Percentiles rank a stretch among this genome's conserved stretches.
These are phyloP conservation scores for Schoenoplectus triqueter DNA, from an alignment of 202 grass and related monocot genomes.

Conservation along the genomic window DNA sequence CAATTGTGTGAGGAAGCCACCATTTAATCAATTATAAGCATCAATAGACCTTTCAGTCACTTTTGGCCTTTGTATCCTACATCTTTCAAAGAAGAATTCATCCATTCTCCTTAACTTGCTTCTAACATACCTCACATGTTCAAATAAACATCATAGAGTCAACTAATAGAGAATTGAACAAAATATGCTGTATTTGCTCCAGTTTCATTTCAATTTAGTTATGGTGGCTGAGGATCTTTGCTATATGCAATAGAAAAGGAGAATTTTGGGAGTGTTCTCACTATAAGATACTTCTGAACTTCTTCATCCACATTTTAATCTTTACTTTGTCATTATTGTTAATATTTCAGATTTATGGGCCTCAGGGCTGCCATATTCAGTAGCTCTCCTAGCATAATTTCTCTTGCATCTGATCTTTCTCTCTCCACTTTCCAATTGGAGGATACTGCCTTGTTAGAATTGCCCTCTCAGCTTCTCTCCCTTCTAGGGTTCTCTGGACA, in stretches of 20 bases:
- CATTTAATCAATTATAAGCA: constrained; percentile 10
- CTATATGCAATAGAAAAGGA: not conserved
- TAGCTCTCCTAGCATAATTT: constrained; percentile 53
- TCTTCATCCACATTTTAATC: constrained; percentile 5
- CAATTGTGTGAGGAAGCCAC: not conserved
- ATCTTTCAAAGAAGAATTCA: not conserved
- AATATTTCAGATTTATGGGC: constrained; percentile 74
- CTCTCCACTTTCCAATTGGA: constrained; percentile 60
- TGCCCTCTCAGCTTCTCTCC: constrained; percentile 44
- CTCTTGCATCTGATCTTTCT: constrained; percentile 56
- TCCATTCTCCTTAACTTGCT: not conserved
- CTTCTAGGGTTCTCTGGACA: constrained; percentile 63
- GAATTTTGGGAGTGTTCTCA: not conserved
- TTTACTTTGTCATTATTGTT: constrained; percentile 17
- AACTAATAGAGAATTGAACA: not conserved
- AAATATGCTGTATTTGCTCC: not conserved
- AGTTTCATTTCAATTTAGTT: not conserved
- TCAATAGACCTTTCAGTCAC: not conserved
- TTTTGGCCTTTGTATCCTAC: not conserved
- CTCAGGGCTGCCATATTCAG: constrained; percentile 75
- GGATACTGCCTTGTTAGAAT: constrained; percentile 39
- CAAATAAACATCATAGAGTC: not conserved
- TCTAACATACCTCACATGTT: not conserved
- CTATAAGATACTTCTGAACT: not conserved
- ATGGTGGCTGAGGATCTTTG: not conserved